Base-by-base conservation (phyloP, 2,329 filamentous ascomycete species). In the Aspergillus piperis region DNA sequence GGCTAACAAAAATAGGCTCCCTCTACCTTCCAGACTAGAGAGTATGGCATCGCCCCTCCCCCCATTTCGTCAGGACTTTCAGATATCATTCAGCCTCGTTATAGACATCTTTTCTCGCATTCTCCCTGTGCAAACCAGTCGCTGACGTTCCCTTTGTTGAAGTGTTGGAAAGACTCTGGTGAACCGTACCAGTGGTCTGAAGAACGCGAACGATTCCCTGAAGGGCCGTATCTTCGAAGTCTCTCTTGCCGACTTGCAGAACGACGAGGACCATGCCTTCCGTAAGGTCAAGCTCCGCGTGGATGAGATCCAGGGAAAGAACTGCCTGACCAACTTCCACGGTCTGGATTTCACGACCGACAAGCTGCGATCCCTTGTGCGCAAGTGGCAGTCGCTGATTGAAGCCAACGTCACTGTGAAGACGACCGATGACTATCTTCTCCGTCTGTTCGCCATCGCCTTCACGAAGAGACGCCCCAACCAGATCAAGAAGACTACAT, bases 401-500 rank as follows among this genome's bases (percentile, higher is more conserved):
- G 95, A 99, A 88, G 95, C 95, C 86, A 99, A 99, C 82, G 89
- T 98, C 78, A 96, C 96, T 71, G 93, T 99, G 86, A 98, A 98
- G 91, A 98, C 95, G 75, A 98, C 95, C 80, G 95, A 99, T 80
- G 95, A 99, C 84, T 98, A 99, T 87, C 93, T 98, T 80, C 88
- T 99, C 83, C 92, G 95, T 77, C 89, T 99, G 74, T 99, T 99
- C 86, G 92, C 92, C 81, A 99, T 99, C 74, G 95, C 91, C 74
- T 99, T 99, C 88, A 99, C 95, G 83, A 98, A 98, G 90, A 88
- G 92, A 82, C 90, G 95, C 78, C 92, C 92, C 75, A 99, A 98
- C 87, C 95, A 99, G 88, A 94, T 99, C 87, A 96, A 96, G 91
- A 99, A 98, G 91, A 99, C 95, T 76, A 99, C 95, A 80, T 99